Base-by-base conservation (phyloP, 805 yeast species). In the Metschnikowia gruessii region DNA sequence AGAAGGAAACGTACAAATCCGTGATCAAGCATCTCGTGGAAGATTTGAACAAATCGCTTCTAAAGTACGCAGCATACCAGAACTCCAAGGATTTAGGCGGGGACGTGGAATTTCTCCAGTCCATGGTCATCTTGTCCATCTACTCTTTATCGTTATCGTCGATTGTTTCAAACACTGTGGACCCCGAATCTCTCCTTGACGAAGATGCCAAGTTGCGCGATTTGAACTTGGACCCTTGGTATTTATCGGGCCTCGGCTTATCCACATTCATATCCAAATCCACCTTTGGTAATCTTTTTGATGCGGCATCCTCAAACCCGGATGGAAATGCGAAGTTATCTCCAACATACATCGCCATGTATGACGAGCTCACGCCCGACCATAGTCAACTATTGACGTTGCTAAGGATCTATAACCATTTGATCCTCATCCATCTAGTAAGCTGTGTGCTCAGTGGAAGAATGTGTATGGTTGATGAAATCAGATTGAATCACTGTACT, bases 351-450 rank as follows among this genome's bases (percentile, higher is more conserved):
- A 46, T 40, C 16, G 40, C 54, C 54, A 40, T 43, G 37, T 16
- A 39, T 32, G 40, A 49, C n/a, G 26, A 61, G 21, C 29, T 34
- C 42, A 45, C 64, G 13, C 58, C 66, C n/a, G 53, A 67, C n/a
- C 64, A 62, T 33, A 68, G 65, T 37, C 80, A 76, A 52, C 73
- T 74, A 42, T 64, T 82, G 34, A 77, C 87, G 0, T 68, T 79
- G 4, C 76, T 80, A 52, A 68, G 94, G 37, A 73, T 85, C 8
- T 84, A 87, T 79, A 87, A 86, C 62, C 90, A 85, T 52, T 66
- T 87, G 45, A 76, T 82, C 22, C 66, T 86, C 43, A 84, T 78
- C 3, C 94, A 87, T 56, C 57, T 85, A 47, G 79, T 80, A n/a
- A 76, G 79, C 57, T 81, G 88, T 55, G 74, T 83, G 10, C 72